phyloP scores from a whole-genome alignment of 257 asterid species.

The Osmanthus fragrans region DNA sequence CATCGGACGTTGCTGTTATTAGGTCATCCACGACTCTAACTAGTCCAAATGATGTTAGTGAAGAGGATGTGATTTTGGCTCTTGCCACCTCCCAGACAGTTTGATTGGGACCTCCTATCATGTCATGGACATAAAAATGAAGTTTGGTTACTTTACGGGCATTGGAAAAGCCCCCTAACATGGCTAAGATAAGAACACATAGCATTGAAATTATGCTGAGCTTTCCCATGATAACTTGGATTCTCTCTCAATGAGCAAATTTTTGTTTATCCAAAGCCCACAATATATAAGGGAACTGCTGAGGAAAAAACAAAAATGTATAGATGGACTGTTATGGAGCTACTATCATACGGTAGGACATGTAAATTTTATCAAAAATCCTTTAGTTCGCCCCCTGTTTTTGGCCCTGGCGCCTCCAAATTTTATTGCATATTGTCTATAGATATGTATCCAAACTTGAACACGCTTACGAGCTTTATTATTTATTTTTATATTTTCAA shows the following conservation, averaged over 20 bases:
- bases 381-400: no score
- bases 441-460: no score
- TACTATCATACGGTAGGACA: no score
- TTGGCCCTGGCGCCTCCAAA: no score
- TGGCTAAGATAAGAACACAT: neutral
- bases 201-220: neutral
- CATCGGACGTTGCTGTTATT: slow-evolving; percentile 21
- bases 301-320: no score
- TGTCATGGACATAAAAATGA: slow-evolving; percentile 39
- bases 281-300: neutral
- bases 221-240: neutral
- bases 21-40: slow-evolving; percentile 30
- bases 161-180: neutral
- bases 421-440: no score
- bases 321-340: no score
- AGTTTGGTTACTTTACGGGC: slow-evolving; percentile 14
- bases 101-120: slow-evolving; percentile 25
- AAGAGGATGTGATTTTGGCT: slow-evolving; percentile 15
- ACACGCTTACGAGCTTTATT: no score
- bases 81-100: slow-evolving; percentile 41
- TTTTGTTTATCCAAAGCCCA: neutral
- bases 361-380: no score
- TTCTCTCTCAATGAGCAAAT: neutral
- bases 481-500: no score
- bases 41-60: slow-evolving; percentile 26